phyloP scores from a whole-genome alignment of 139 green algal genomes.

The Dunaliella primolecta region DNA sequence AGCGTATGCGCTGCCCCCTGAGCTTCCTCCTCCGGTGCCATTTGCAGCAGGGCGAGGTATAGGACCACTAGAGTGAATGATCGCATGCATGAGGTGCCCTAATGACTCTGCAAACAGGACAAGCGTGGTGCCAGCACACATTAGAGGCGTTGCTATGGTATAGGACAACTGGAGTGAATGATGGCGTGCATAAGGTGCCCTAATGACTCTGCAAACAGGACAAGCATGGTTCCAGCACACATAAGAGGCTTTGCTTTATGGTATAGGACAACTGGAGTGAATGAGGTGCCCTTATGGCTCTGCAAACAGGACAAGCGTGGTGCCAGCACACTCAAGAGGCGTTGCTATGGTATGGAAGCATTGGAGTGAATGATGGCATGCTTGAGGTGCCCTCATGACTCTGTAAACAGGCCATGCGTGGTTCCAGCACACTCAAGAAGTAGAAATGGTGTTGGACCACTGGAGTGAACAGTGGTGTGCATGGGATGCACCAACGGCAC shows the following conservation, averaged over 20 bases:
- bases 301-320: slow-evolving; percentile 18
- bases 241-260: too few relatives aligned
- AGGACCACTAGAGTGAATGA: slow-evolving; percentile 64
- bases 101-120: slow-evolving; percentile 56
- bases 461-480: too few relatives aligned
- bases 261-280: slow-evolving; percentile 52
- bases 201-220: slow-evolving; percentile 57
- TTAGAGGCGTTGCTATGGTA: too few relatives aligned
- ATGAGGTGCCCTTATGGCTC: slow-evolving; percentile 80
- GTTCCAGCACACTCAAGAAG: too few relatives aligned
- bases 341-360: slow-evolving; percentile 45
- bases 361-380: slow-evolving; percentile 69
- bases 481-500: slow-evolving; percentile 80
- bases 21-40: neutral
- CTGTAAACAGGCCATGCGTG: slow-evolving; percentile 31
- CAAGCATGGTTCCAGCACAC: too few relatives aligned
- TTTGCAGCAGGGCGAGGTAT: slow-evolving; percentile 29
- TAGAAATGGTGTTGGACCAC: slow-evolving; percentile 52
- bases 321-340: too few relatives aligned
- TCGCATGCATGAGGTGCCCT: slow-evolving; percentile 75
- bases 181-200: slow-evolving; percentile 76
- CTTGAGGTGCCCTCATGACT: slow-evolving; percentile 76
- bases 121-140: too few relatives aligned
- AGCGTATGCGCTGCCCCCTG: neutral
- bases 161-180: slow-evolving; percentile 58